Evolutionary conservation across 2,329 filamentous ascomycete species (phyloP).

Genomic region (Aotearoamyces nothofagi): DNA sequence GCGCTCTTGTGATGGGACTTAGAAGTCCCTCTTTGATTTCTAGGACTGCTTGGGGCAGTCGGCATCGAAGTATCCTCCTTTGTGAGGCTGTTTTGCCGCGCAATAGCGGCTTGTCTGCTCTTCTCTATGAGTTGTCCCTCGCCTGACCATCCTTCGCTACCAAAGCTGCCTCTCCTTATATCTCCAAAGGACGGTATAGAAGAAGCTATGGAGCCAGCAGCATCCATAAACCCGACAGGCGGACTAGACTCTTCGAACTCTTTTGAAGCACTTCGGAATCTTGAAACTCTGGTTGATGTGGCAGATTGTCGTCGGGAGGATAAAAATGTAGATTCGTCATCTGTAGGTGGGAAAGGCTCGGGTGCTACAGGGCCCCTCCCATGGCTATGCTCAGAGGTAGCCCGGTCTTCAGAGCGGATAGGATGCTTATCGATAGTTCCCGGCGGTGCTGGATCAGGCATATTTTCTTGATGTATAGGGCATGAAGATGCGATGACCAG

Average conservation of each 20-base stretch:
- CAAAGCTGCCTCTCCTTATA: constrained; percentile 17
- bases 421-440: no score
- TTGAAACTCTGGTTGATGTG: constrained; percentile 9
- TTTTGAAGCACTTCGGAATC: constrained; percentile 16
- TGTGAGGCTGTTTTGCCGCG: constrained; percentile 8
- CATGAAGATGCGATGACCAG: no score
- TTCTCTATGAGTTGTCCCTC: constrained; percentile 18
- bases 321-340: not conserved
- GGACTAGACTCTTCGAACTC: constrained; percentile 29
- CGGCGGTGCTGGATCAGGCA: no score
- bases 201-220: constrained; percentile 27
- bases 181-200: constrained; percentile 15
- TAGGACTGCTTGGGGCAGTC: not conserved
- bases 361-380: no score
- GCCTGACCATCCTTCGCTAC: constrained; percentile 16
- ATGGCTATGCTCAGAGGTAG: no score
- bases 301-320: constrained; percentile 6
- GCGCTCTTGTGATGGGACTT: not conserved
- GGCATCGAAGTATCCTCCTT: not conserved
- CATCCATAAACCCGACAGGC: constrained; percentile 31
- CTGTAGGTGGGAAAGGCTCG: constrained; percentile 9
- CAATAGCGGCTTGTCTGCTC: constrained; percentile 11
- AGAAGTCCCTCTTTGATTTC: constrained; percentile 1
- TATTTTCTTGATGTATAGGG: no score
- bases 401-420: no score